Percentiles rank a stretch among this genome's conserved stretches.
Evolutionary conservation across 2,329 filamentous ascomycete species (phyloP).

Genomic region (Calonectria pseudoturangicola): DNA sequence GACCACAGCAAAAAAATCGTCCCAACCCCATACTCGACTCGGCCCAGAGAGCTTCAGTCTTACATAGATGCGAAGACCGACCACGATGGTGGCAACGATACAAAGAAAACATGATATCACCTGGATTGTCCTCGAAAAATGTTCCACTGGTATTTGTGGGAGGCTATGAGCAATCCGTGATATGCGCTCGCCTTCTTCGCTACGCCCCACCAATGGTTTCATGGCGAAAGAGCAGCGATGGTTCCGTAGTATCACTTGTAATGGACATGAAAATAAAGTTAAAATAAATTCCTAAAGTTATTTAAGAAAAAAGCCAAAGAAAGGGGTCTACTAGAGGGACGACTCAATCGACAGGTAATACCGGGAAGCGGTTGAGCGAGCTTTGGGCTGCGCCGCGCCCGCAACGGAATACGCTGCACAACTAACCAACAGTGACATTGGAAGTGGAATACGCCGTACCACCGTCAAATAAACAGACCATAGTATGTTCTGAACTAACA

Average conservation of each 20-base stretch:
- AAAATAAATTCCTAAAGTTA: not conserved
- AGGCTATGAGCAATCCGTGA: not conserved
- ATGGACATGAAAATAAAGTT: not conserved
- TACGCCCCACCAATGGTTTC: not conserved
- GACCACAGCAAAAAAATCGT: no score
- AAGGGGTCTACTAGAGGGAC: not conserved
- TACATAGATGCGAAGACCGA: no score
- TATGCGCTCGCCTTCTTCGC: not conserved
- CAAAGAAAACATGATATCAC: not conserved
- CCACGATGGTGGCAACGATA: no score
- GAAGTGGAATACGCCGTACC: not conserved
- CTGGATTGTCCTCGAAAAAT: not conserved
- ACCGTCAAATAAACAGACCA: not conserved
- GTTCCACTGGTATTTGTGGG: not conserved
- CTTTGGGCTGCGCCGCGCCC: not conserved
- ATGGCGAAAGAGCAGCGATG: not conserved
- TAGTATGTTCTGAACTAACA: not conserved
- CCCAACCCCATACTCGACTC: no score
- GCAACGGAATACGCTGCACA: not conserved
- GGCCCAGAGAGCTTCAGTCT: no score
- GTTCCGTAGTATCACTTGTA: not conserved
- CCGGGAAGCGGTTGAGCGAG: not conserved
- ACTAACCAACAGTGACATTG: not conserved
- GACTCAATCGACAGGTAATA: not conserved
- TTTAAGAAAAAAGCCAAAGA: not conserved